phyloP scores from a whole-genome alignment of 352 stramenopile genomes.

The Phytophthora quininea region DNA sequence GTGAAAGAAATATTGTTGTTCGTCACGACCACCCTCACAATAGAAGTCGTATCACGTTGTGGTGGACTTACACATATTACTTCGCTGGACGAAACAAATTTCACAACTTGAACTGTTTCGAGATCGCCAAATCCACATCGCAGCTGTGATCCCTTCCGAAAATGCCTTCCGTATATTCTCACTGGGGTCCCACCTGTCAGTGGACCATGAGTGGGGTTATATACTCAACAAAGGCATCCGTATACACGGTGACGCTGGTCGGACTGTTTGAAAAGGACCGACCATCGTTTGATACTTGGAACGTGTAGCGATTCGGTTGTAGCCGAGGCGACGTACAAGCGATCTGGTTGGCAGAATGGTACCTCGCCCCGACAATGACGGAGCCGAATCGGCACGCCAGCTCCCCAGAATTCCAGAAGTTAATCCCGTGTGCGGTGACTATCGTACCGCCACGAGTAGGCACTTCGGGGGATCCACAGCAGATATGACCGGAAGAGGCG shows the following conservation, averaged over 20 bases:
- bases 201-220: slow-evolving; percentile 74
- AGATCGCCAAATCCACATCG: slow-evolving; percentile 84
- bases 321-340: slow-evolving; percentile 70
- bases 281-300: slow-evolving; percentile 88
- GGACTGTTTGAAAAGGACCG: slow-evolving; percentile 61
- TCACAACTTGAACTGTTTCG: slow-evolving; percentile 45
- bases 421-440: slow-evolving; percentile 72
- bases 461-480: slow-evolving; percentile 14
- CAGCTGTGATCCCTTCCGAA: slow-evolving; percentile 55
- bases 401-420: slow-evolving; percentile 77
- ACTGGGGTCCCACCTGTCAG: slow-evolving; percentile 81
- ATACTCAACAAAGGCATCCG: slow-evolving; percentile 67
- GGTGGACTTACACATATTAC: slow-evolving; percentile 69
- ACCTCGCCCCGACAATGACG: slow-evolving; percentile 50
- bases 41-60: slow-evolving; percentile 44
- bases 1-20: slow-evolving; percentile 74
- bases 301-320: slow-evolving; percentile 52
- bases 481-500: slow-evolving; percentile 27
- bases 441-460: slow-evolving; percentile 53
- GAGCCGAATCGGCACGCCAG: slow-evolving; percentile 89
- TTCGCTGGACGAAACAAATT: slow-evolving; percentile 74
- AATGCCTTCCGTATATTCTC: slow-evolving; percentile 86
- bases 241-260: slow-evolving; percentile 72
- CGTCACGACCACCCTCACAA: slow-evolving; percentile 60
- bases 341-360: slow-evolving; percentile 51